Base-by-base conservation (phyloP, 495 filamentous ascomycete genomes). In the Penicillium mononematosum region DNA sequence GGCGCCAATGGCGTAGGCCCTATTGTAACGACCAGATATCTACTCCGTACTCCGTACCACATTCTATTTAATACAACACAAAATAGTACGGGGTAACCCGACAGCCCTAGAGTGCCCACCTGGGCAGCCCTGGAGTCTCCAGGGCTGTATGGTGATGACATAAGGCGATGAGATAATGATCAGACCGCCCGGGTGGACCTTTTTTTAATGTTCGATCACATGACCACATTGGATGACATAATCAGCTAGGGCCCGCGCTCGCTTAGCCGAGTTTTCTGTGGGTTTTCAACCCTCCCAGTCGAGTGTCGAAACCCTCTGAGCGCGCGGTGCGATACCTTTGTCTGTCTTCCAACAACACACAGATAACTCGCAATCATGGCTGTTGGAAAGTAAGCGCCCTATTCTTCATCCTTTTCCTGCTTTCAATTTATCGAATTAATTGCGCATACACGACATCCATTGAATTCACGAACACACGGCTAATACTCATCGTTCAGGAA, bases 381-480 rank as follows among this genome's bases (percentile, higher is more conserved):
- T 85, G 89, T 92, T 83, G 89, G 89, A 83, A 92, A 92, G 88
- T 92, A 80, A 81, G 60, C 45, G 58, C 65, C 53, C 50, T 22
- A 47, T 25, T 53, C 56, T 58, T 64, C 53, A 50, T 48, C 53
- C 53, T 50, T 43, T 58, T 49, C 29, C 51, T 59, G 50, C 56
- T 55, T 44, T 66, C 55, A 53, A 52, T 58, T n/a, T 41, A 43
- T 43, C 50, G 61, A 50, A 55, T 44, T 17, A 56, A n/a, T 39
- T 32, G 27, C 50, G 43, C 41, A 19, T 49, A 51, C 16, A 38
- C 36, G 24, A 45, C 41, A 22, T 24, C 25, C 36, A 39, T 39
- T 24, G 12, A 51, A 48, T 44, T 10, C 11, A 42, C 45, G 48
- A 52, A 51, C 50, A 17, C 29, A 43, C 46, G 8, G 55, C 50